Evolutionary conservation across 2,329 filamentous ascomycete species (phyloP).

Genomic region (Ceratocystis colombiana): DNA sequence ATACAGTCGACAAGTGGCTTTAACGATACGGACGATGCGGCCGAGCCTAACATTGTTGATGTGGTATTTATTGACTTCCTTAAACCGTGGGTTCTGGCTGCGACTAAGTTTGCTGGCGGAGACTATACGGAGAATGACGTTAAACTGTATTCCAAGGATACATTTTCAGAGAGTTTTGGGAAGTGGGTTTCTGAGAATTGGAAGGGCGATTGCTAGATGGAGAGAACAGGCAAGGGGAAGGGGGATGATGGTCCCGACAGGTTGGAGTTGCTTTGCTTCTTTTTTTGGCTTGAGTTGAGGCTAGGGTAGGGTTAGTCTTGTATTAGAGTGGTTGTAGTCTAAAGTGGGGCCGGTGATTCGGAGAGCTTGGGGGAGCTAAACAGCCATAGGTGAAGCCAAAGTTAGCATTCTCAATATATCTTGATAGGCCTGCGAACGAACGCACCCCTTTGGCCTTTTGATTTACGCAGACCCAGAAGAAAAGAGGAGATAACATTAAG

Average conservation of each 20-base stretch:
- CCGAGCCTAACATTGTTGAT: conserved; percentile 63
- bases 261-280: no score
- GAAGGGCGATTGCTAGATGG: conserved; percentile 38
- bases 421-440: no score
- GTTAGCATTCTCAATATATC: background rate
- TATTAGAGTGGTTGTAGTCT: conserved; percentile 3
- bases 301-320: background rate
- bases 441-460: no score
- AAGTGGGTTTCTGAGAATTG: conserved; percentile 52
- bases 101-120: conserved; percentile 52
- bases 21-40: conserved; percentile 35
- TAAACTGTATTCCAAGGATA: conserved; percentile 43
- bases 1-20: conserved; percentile 62
- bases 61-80: conserved; percentile 89
- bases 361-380: background rate
- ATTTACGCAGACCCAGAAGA: no score
- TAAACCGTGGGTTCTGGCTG: conserved; percentile 66
- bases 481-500: no score
- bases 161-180: conserved; percentile 46
- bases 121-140: conserved; percentile 43
- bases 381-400: background rate
- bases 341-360: background rate
- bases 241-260: background rate
- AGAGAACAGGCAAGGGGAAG: background rate
- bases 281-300: background rate